These are phyloP conservation scores for Dimargaris cristalligena DNA, from an alignment of 192 early-diverging fungal genomes.

Conservation along the genomic window DNA sequence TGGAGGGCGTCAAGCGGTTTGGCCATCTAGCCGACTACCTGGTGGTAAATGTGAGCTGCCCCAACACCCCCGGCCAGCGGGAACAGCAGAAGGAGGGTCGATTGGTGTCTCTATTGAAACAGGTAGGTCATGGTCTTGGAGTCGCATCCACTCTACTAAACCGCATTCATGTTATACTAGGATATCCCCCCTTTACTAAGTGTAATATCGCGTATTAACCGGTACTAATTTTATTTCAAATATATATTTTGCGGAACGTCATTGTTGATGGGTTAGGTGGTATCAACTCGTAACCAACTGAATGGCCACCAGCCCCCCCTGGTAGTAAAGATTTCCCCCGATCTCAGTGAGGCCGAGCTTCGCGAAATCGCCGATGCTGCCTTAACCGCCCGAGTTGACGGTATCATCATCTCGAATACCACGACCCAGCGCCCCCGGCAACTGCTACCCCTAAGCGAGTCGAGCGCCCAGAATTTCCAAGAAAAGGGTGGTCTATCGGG, in stretches of 20 bases:
- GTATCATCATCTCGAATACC: constrained; percentile 80
- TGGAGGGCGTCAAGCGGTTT: constrained; percentile 51
- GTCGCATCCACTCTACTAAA: too few relatives aligned
- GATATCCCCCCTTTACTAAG: too few relatives aligned
- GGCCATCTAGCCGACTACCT: constrained; percentile 75
- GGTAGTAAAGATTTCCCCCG: constrained; percentile 83
- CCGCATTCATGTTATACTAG: too few relatives aligned
- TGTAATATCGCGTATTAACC: too few relatives aligned
- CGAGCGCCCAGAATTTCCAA: constrained; percentile 37
- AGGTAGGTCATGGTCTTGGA: too few relatives aligned
- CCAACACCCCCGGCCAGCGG: constrained; percentile 73
- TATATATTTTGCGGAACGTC: too few relatives aligned
- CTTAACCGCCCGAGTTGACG: constrained; percentile 52
- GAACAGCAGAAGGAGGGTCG: constrained; percentile 50
- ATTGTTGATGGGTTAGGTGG: too few relatives aligned
- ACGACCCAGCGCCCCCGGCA: constrained; percentile 51
- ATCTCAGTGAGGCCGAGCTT: constrained; percentile 54
- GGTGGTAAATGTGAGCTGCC: constrained; percentile 77
- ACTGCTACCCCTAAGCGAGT: constrained; percentile 25
- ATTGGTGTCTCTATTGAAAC: constrained; percentile 47
- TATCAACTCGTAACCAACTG: constrained; percentile 28
- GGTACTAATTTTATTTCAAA: too few relatives aligned
- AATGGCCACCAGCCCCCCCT: constrained; percentile 44
- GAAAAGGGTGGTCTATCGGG: constrained; percentile 76
- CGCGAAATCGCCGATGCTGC: constrained; percentile 65